Base-by-base conservation (phyloP, 768 basidiomycete genomes). In the Naganishia friedmannii region DNA sequence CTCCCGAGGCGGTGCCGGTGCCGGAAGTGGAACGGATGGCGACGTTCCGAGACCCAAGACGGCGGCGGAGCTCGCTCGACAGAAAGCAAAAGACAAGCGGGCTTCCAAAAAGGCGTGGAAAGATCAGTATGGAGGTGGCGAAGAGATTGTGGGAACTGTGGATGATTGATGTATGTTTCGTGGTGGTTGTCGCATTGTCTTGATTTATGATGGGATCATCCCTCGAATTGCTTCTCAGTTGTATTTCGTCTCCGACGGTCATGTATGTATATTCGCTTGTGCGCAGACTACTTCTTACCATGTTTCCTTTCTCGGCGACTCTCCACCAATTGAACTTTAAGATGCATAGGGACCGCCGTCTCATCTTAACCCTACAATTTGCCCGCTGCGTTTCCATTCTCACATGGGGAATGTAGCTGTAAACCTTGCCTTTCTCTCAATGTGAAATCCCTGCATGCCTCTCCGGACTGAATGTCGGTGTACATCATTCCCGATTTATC, bases 141-240 rank as follows among this genome's bases (percentile, higher is more conserved):
- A 63, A 63, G 60, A 63, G 39, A 42, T 63, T 42, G 60, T 63
- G 31, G 60, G 60, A 4, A 63, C 60, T 42, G 28, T 63, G 7
- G 60, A 63, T 6, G 37, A 63, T 39, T 58, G 39, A 23, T 21
- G 48, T 51, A 57, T 28, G 63, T 46, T 23, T 3, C 15, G 42
- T 19, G 39, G 45, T n/a, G n/a, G n/a, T n/a, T 23, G 8, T 26
- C 37, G 45, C 28, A 1, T 21, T 48, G 39, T 34, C 17, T 57
- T 21, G 55, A 57, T 9, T 6, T 31, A 17, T 57, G 7, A 1
- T 37, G 55, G 4, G 31, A 13, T 23, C 17, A 13, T 51, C 23
- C 23, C n/a, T 51, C 12, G 13, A 23, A 51, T 7, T 51, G 48
- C n/a, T 51, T 51, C n/a, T n/a, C n/a, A 51, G 48, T 51, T 51